Base-by-base conservation (phyloP, 345 rosid species). In the Linum usitatissimum region DNA sequence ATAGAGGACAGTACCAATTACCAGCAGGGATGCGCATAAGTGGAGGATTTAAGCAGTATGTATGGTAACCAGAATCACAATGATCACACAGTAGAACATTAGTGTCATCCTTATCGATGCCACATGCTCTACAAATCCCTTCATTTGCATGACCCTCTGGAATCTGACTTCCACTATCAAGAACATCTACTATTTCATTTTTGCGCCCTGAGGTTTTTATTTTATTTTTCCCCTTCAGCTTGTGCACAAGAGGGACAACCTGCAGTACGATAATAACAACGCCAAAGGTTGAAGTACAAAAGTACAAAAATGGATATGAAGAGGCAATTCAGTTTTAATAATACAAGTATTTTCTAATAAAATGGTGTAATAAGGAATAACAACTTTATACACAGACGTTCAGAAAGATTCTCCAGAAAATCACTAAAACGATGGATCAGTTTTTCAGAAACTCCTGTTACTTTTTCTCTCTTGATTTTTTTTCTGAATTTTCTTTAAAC, bases 1-100 rank as follows among this genome's bases (percentile, higher is more conserved):
- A 77, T 20, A 65, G 65, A 18, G 80, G 77, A 61, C 80, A 77
- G 70, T 77, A 77, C 80, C 80, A 77, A 62, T 77, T 73, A 53
- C 80, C 80, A 40, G 69, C 80, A 34, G 80, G 80, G 58, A 77
- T 63, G 49, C 68, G 64, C 23, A 65, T 56, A 15, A 73, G 80
- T 51, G 77, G 75, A 49, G 80, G 80, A 67, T 65, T 67, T 42
- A 77, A 64, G 64, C 80, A 77, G 61, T 73, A 77, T 19, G 72
- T 77, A 39, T 77, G 80, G 64, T 67, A 73, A 20, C 72, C 80
- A 40, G 80, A 70, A 62, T 77, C 75, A 65, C 80, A 77, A 42
- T 62, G 67, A 51, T 77, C 80, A 58, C 80, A 77, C 55, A 77
- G 58, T n/a, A 77, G 62, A 19, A 76, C 80, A 55, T 64, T 73